Percentiles rank a stretch among this genome's conserved stretches.
These are phyloP conservation scores for Thielaviopsis punctulata DNA, from an alignment of 2,329 filamentous ascomycete genomes.

Conservation along the genomic window DNA sequence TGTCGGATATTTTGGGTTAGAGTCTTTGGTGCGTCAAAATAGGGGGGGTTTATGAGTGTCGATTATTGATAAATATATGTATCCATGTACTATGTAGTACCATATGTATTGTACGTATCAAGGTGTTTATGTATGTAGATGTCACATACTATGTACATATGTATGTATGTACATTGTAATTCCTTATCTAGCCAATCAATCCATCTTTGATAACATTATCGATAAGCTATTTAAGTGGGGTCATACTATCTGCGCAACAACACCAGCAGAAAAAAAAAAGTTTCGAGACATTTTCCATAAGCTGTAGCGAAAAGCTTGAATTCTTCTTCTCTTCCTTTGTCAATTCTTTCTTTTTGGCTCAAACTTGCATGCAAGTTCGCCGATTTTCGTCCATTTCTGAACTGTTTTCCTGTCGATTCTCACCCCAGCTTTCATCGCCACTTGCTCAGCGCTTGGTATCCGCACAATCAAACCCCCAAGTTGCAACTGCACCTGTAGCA, in stretches of 20 bases:
- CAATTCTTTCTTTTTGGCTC: not conserved
- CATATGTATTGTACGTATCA: too few relatives aligned
- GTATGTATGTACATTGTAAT: too few relatives aligned
- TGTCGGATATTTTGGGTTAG: slow-evolving; percentile 8
- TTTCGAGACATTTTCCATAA: not conserved
- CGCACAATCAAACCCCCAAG: not conserved
- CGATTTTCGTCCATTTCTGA: not conserved
- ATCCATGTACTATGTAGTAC: too few relatives aligned
- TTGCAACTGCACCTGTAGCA: not conserved
- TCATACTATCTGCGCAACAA: not conserved
- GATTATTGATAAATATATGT: too few relatives aligned
- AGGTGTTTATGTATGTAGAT: too few relatives aligned
- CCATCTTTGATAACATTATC: too few relatives aligned
- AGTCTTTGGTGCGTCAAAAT: not conserved
- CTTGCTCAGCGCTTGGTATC: too few relatives aligned
- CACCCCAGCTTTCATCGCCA: not conserved
- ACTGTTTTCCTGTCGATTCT: not conserved
- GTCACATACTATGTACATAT: too few relatives aligned
- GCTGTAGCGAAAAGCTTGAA: not conserved
- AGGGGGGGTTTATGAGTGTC: not conserved
- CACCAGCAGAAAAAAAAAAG: not conserved
- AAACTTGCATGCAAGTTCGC: not conserved
- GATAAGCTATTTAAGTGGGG: not conserved
- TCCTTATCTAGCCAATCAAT: too few relatives aligned
- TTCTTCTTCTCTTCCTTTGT: not conserved